A percentile compares a stretch with the other conserved stretches of the same genome.
These are phyloP conservation scores for Microbotryum silenes-acaulis DNA, from an alignment of 1,284 basidiomycete genomes.

Conservation along the genomic window DNA sequence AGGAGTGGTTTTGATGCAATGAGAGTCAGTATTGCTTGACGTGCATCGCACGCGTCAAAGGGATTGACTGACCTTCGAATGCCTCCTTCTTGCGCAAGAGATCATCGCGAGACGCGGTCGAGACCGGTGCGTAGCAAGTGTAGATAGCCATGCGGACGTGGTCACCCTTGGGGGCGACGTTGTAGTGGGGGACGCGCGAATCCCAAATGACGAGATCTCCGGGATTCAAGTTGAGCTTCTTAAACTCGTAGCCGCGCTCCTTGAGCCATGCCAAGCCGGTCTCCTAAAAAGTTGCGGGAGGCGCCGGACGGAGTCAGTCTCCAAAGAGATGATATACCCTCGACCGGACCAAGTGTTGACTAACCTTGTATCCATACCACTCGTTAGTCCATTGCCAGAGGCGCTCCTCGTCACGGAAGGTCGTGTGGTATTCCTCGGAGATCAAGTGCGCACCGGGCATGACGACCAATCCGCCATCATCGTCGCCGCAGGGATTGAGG, in stretches of 20 bases:
- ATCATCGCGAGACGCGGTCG: slow-evolving; percentile 17
- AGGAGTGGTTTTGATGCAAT: no score
- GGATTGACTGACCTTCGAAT: slow-evolving; percentile 2
- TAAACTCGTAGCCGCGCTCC: slow-evolving; percentile 20
- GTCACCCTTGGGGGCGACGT: slow-evolving; percentile 14
- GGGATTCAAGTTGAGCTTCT: slow-evolving; percentile 11
- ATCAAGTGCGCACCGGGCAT: no score
- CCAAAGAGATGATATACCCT: no score
- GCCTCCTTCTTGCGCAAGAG: slow-evolving; percentile 22
- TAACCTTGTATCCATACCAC: slow-evolving; percentile 18
- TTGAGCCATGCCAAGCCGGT: slow-evolving; percentile 20
- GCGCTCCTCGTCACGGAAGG: no score
- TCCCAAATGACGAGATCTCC: slow-evolving; percentile 14
- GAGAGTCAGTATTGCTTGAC: no score
- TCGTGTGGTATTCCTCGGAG: no score
- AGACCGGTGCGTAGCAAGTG: slow-evolving; percentile 18
- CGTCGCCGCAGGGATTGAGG: no score
- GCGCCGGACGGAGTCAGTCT: no score
- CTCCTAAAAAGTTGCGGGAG: background rate
- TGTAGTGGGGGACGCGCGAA: slow-evolving; percentile 19
- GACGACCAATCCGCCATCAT: no score
- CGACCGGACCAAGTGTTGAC: no score
- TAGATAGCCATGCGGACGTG: slow-evolving; percentile 18
- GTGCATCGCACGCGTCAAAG: no score
- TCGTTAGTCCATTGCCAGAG: no score